Percentiles rank a stretch among this genome's conserved stretches.
Conservation (phyloP, 2,329 filamentous ascomycete genomes). For the Cytospora leucostoma region DNA sequence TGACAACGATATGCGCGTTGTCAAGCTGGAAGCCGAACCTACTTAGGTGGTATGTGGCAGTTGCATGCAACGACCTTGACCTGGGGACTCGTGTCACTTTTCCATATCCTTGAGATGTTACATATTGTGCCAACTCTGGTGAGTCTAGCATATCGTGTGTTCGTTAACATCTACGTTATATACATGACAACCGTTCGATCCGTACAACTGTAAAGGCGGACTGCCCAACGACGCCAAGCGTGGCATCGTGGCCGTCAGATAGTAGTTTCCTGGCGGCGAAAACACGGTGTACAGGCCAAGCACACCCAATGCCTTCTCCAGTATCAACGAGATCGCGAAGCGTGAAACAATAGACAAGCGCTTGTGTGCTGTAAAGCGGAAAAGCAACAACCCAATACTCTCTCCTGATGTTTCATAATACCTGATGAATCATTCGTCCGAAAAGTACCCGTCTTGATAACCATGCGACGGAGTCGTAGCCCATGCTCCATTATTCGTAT, state of each 20-base stretch:
- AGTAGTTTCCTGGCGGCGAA: neutral
- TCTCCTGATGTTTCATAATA: too few species aligned
- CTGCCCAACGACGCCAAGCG: neutral
- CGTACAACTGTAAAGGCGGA: neutral
- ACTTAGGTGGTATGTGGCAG: too few species aligned
- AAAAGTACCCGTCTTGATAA: conserved; percentile 58
- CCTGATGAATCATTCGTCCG: conserved; percentile 45
- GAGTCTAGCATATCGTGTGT: conserved; percentile 4
- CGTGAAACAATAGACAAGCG: conserved; percentile 4
- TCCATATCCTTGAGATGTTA: neutral
- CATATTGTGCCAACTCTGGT: neutral
- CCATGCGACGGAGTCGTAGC: conserved; percentile 39
- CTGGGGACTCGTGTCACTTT: too few species aligned
- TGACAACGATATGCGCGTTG: too few species aligned
- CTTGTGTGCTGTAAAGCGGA: neutral
- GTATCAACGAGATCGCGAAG: conserved; percentile 6
- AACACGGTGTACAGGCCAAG: neutral
- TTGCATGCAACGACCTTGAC: too few species aligned
- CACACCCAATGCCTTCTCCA: conserved; percentile 8
- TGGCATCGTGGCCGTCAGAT: neutral
- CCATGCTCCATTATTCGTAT: conserved; percentile 41
- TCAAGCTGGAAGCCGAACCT: too few species aligned
- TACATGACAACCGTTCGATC: conserved; percentile 7
- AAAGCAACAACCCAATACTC: neutral
- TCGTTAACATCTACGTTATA: conserved; percentile 9